Conservation (phyloP, 1,284 basidiomycete genomes). For the Volvariella volvacea region DNA sequence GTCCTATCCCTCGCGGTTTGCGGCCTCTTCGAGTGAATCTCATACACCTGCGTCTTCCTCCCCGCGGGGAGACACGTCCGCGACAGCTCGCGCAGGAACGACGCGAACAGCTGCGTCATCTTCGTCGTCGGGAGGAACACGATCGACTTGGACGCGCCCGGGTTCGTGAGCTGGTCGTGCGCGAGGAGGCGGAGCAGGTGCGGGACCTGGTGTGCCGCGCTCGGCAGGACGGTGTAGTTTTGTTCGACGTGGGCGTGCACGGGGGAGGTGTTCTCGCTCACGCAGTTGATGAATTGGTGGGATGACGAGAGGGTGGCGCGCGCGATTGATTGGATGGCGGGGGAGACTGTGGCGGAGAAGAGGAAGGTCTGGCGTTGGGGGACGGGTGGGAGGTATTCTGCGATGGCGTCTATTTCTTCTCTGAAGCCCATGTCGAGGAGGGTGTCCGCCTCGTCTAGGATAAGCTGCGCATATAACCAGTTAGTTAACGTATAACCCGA, state of each 20-base stretch:
- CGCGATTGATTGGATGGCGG: slow-evolving; percentile 58
- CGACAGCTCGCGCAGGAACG: slow-evolving; percentile 50
- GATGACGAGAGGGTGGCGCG: slow-evolving; percentile 42
- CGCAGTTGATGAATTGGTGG: slow-evolving; percentile 62
- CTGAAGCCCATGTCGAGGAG: slow-evolving; percentile 96
- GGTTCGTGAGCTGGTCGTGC: slow-evolving; percentile 83
- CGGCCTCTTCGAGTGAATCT: slow-evolving; percentile 82
- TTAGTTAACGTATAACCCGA: too few species aligned
- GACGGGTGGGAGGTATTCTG: slow-evolving; percentile 56
- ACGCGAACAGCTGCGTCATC: slow-evolving; percentile 73
- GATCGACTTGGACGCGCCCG: slow-evolving; percentile 72
- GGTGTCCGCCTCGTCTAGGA: slow-evolving; percentile 95
- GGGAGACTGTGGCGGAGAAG: slow-evolving; percentile 86
- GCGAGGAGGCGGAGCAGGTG: slow-evolving; percentile 79
- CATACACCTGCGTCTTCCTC: slow-evolving; percentile 53
- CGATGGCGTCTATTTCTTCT: slow-evolving; percentile 79
- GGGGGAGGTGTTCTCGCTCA: slow-evolving; percentile 42
- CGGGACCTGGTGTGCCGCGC: slow-evolving; percentile 66
- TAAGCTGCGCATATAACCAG: slow-evolving; percentile 53
- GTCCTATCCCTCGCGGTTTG: slow-evolving; percentile 63
- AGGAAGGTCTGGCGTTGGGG: slow-evolving; percentile 85
- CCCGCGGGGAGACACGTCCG: slow-evolving; percentile 40
- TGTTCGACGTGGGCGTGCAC: slow-evolving; percentile 84
- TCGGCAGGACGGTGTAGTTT: slow-evolving; percentile 71
- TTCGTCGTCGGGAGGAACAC: slow-evolving; percentile 91